phyloP scores from a whole-genome alignment of 2,329 filamentous ascomycete genomes.

The Fusarium sp. region DNA sequence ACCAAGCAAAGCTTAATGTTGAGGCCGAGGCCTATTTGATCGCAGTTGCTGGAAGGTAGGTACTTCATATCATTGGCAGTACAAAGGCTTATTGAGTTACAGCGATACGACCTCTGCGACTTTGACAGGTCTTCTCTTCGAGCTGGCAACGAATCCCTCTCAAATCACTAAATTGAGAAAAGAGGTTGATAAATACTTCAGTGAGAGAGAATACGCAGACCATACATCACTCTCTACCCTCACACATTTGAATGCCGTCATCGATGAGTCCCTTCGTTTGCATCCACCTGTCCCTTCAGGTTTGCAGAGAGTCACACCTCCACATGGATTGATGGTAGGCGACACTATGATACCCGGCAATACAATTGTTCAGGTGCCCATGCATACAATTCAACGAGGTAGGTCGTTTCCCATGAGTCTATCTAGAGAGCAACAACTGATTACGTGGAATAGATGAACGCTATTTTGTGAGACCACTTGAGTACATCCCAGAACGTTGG shows the following conservation, averaged over 20 bases:
- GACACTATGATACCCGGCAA: constrained; percentile 35
- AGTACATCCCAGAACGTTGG: constrained; percentile 57
- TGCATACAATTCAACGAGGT: constrained; percentile 50
- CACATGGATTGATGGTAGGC: constrained; percentile 49
- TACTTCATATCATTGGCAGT: rapidly evolving
- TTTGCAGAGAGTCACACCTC: constrained; percentile 53
- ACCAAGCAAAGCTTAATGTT: constrained; percentile 44
- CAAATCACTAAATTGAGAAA: constrained; percentile 50
- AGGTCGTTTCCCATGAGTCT: constrained; percentile 39
- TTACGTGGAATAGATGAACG: constrained; percentile 22
- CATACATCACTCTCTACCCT: constrained; percentile 40
- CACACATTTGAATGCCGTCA: constrained; percentile 51
- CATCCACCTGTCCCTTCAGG: constrained; percentile 54
- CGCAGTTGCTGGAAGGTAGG: constrained; percentile 50
- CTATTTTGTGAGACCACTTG: constrained; percentile 45
- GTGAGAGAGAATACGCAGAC: constrained; percentile 23
- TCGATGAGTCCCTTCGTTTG: constrained; percentile 57
- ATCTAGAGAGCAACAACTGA: background rate
- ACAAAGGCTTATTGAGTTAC: background rate
- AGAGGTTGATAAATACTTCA: constrained; percentile 49
- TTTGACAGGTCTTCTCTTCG: constrained; percentile 50
- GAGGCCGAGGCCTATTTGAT: constrained; percentile 49
- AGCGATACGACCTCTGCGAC: constrained; percentile 54
- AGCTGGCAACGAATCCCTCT: constrained; percentile 50
- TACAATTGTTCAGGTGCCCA: constrained; percentile 32